Evolutionary conservation across 768 basidiomycete species (phyloP), one percentile per base, ranked within the genome.

Genomic region (Russula emetica): DNA sequence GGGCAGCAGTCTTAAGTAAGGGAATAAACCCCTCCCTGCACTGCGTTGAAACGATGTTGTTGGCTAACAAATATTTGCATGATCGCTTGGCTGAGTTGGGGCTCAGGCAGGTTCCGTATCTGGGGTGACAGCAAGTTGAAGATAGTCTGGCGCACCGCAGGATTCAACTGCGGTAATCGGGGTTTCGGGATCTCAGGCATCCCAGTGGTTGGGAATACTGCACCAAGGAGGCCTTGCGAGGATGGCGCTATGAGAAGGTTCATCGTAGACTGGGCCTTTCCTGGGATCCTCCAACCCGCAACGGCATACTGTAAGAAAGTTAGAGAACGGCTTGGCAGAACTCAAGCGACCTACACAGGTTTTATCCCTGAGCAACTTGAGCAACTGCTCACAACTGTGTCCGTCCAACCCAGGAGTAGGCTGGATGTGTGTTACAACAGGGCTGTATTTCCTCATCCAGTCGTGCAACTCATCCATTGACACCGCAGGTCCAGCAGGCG

Each of bases 231-330:
- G 42, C 61, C 59, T 22, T 56, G 62, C 24, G 40, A n/a, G 42
- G 60, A 58, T 20, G 66, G 59, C 32, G 62, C 53, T 60, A 69
- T 58, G 59, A 67, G 66, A 28, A 69, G 49, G 53, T 63, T 69
- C 50, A 16, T 59, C 9, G 54, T 52, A 16, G 34, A 9, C 22
- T 45, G 55, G 18, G 44, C 55, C 8, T 18, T 42, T 9, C 68
- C 68, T n/a, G 55, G 66, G 8, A 67, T 60, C 14, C 61, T 60
- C 68, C 68, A 69, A 5, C 56, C 53, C 51, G 66, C 60, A 28
- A 64, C 20, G 11, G 68, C 68, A n/a, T 69, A 69, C 68, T 67
- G 34, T 58, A n/a, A 57, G 8, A 55, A 9, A 1, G 18, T 64
- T 8, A 60, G 38, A 50, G 38, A 32, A n/a, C 0, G 32, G 5